Evolutionary conservation across 1,139 yeast genomes (phyloP).

Genomic region (Protomyces arabidopsidicola): DNA sequence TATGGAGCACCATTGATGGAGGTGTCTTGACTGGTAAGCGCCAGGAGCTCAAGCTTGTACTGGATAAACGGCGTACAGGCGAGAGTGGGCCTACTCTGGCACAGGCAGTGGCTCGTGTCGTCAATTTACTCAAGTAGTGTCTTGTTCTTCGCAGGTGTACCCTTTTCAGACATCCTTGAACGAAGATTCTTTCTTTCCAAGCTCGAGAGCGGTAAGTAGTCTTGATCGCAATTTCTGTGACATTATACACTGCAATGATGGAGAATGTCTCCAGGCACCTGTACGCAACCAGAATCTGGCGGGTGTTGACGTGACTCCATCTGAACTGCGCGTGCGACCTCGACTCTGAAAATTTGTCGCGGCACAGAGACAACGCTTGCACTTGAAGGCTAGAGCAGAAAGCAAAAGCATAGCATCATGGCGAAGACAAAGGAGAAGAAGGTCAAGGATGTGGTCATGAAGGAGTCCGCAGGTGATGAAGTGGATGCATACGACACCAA

Average conservation of each 20-base stretch:
- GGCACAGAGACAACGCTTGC: no score
- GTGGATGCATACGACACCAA: conserved; percentile 89
- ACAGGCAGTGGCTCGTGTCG: background rate
- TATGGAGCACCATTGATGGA: background rate
- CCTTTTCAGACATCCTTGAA: no score
- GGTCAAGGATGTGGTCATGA: conserved; percentile 7
- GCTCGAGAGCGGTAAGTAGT: no score
- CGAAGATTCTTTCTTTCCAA: no score
- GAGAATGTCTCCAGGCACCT: no score
- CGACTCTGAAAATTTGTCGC: background rate
- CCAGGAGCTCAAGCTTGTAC: background rate
- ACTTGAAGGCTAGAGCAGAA: no score
- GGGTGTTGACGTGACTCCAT: no score
- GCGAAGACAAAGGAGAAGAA: conserved; percentile 27
- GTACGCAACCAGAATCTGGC: no score
- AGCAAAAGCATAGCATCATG: background rate
- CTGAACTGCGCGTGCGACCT: background rate
- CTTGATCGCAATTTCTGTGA: no score
- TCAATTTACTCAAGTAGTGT: background rate
- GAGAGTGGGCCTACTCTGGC: background rate
- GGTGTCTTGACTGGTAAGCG: background rate
- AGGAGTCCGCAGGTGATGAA: conserved; percentile 4
- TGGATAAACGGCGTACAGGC: background rate
- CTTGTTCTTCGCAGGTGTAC: background rate
- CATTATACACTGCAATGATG: no score